Evolutionary conservation across 192 early-diverging fungal genomes (phyloP).

Genomic region (Phycomyces nitens): DNA sequence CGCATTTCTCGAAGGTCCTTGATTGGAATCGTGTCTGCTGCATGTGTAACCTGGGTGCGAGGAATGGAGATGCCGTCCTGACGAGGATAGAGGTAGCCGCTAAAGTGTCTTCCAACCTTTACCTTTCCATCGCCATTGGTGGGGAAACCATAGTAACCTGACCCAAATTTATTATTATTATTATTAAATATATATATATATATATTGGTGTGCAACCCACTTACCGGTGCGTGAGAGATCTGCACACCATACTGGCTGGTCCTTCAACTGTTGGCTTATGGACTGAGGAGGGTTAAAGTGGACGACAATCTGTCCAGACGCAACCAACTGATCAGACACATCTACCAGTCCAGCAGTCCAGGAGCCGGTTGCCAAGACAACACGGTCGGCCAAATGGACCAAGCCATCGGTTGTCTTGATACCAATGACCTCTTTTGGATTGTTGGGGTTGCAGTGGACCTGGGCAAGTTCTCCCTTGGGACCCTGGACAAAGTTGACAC

Average conservation of each 20-base stretch:
- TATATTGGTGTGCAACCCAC: too few relatives aligned
- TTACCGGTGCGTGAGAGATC: slow-evolving; percentile 36
- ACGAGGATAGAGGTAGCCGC: slow-evolving; percentile 38
- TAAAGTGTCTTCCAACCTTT: slow-evolving; percentile 46
- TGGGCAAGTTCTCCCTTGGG: neutral
- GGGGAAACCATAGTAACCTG: slow-evolving; percentile 51
- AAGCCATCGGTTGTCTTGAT: slow-evolving; percentile 37
- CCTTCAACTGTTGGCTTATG: slow-evolving; percentile 4
- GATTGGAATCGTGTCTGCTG: slow-evolving; percentile 34
- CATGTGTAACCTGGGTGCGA: slow-evolving; percentile 22
- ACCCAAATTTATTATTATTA: neutral
- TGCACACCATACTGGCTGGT: slow-evolving; percentile 48
- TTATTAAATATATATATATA: too few relatives aligned
- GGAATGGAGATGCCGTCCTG: slow-evolving; percentile 32
- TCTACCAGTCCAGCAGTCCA: slow-evolving; percentile 45
- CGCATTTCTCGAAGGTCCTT: slow-evolving; percentile 32
- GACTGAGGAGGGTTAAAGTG: slow-evolving; percentile 36
- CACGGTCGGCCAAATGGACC: slow-evolving; percentile 31
- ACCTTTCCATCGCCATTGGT: slow-evolving; percentile 31
- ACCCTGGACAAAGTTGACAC: slow-evolving; percentile 15
- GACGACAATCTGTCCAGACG: slow-evolving; percentile 48
- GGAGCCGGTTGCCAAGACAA: slow-evolving; percentile 43
- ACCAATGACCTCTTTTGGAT: slow-evolving; percentile 23
- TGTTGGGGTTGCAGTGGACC: neutral
- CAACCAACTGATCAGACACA: slow-evolving; percentile 28